phyloP scores from a whole-genome alignment of 306 rosid species.

The Quercus rubra region DNA sequence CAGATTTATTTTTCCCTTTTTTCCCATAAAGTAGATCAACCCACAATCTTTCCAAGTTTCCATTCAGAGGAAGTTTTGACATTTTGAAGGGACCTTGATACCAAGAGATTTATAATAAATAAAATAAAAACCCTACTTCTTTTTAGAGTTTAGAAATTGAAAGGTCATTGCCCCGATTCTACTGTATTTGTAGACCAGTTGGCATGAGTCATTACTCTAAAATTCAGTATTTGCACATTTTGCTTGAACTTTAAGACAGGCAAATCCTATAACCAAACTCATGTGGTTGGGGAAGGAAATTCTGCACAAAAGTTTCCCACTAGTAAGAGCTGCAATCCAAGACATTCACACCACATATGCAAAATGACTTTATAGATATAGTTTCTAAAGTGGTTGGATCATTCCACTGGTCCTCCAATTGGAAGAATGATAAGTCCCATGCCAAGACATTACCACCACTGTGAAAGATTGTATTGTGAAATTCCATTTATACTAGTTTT shows the following conservation, averaged over 20 bases:
- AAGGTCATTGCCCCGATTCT: not conserved
- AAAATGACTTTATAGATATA: not conserved
- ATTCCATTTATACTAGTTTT: not conserved
- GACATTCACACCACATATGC: not conserved
- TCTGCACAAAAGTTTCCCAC: constrained; percentile 2
- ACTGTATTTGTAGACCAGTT: not conserved
- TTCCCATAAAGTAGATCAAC: not conserved
- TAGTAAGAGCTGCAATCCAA: not conserved
- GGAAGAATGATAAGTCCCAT: not conserved
- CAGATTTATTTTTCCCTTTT: not conserved
- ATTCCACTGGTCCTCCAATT: constrained; percentile 5
- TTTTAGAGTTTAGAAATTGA: not conserved
- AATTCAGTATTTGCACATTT: not conserved
- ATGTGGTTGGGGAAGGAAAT: constrained; percentile 2
- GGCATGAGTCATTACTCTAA: not conserved
- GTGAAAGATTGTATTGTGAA: not conserved
- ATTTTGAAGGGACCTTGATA: not conserved
- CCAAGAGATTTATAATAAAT: too few relatives aligned
- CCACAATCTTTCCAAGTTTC: not conserved
- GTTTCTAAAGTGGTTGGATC: not conserved
- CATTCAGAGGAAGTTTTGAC: not conserved
- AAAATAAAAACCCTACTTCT: not conserved
- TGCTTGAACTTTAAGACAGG: not conserved
- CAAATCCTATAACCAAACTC: not conserved
- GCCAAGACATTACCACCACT: not conserved